These are phyloP conservation scores for Heliocybe sulcata DNA, from an alignment of 1,284 basidiomycete genomes.

Conservation along the genomic window DNA sequence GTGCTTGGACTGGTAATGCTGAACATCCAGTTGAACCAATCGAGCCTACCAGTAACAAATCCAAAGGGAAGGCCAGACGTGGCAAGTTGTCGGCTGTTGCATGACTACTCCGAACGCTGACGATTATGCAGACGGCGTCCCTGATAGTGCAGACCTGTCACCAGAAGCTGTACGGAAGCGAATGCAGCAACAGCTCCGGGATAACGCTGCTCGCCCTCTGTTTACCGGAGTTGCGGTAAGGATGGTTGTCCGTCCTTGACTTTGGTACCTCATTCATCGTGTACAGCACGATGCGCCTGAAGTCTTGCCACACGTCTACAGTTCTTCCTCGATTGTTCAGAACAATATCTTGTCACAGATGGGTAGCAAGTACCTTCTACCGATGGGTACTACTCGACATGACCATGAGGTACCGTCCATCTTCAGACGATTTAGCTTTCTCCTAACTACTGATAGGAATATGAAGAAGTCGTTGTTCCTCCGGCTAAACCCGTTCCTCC, in stretches of 20 bases:
- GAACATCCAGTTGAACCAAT: neutral
- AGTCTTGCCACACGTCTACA: slow-evolving; percentile 87
- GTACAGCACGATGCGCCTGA: slow-evolving; percentile 42
- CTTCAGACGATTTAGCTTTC: neutral
- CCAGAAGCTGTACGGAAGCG: slow-evolving; percentile 53
- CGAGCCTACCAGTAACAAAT: neutral
- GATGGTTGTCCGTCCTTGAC: slow-evolving; percentile 12
- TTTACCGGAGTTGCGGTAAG: slow-evolving; percentile 51
- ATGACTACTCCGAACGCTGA: neutral
- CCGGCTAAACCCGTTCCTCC: slow-evolving; percentile 80
- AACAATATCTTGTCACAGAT: slow-evolving; percentile 70
- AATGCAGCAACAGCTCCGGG: slow-evolving; percentile 58
- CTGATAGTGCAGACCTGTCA: slow-evolving; percentile 26
- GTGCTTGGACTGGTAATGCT: neutral
- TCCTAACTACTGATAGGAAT: slow-evolving; percentile 33
- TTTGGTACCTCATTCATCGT: slow-evolving; percentile 11
- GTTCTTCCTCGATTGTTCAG: slow-evolving; percentile 51
- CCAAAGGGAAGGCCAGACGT: neutral
- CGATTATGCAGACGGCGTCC: slow-evolving; percentile 6
- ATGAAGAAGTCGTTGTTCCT: slow-evolving; percentile 86
- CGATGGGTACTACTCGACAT: slow-evolving; percentile 73
- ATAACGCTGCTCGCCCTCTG: slow-evolving; percentile 63
- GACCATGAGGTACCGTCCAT: slow-evolving; percentile 50
- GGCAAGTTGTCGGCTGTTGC: neutral
- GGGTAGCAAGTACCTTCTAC: slow-evolving; percentile 76